phyloP scores from a whole-genome alignment of 139 green algal species.

The Coelastrella sp. region DNA sequence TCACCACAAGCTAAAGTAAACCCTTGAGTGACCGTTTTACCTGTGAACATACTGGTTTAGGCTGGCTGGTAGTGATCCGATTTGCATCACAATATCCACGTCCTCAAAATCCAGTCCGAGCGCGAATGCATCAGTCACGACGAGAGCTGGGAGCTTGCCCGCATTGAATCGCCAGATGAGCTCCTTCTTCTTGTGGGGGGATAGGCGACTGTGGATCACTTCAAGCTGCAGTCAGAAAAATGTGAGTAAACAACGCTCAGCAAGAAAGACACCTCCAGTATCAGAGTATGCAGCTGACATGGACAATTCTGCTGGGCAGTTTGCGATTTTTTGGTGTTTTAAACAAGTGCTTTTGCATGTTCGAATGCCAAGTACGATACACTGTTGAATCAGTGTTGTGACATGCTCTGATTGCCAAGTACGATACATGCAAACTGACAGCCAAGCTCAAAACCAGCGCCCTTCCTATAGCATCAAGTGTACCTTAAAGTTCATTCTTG shows the following conservation, averaged over 20 bases:
- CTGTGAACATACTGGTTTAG: constrained; percentile 5
- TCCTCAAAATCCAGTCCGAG: constrained; percentile 22
- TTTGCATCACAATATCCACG: constrained; percentile 29
- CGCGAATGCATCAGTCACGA: constrained; percentile 22
- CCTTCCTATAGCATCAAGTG: no score
- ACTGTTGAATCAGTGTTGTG: no score
- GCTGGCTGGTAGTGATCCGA: neutral
- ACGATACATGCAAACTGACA: no score
- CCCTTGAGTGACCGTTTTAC: neutral
- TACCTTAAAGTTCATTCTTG: no score
- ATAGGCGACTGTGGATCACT: neutral
- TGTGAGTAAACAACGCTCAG: neutral
- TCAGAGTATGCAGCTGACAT: neutral
- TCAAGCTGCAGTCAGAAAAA: neutral
- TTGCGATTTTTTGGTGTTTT: no score
- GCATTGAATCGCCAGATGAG: neutral
- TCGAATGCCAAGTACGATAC: no score
- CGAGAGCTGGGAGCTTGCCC: neutral
- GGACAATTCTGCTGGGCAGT: neutral
- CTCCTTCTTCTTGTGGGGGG: neutral
- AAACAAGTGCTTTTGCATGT: no score
- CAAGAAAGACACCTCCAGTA: neutral
- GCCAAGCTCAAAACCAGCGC: no score
- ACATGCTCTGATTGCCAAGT: no score
- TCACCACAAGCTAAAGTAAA: no score